Conservation (phyloP, 306 rosid species). For the Fragaria vesca region DNA sequence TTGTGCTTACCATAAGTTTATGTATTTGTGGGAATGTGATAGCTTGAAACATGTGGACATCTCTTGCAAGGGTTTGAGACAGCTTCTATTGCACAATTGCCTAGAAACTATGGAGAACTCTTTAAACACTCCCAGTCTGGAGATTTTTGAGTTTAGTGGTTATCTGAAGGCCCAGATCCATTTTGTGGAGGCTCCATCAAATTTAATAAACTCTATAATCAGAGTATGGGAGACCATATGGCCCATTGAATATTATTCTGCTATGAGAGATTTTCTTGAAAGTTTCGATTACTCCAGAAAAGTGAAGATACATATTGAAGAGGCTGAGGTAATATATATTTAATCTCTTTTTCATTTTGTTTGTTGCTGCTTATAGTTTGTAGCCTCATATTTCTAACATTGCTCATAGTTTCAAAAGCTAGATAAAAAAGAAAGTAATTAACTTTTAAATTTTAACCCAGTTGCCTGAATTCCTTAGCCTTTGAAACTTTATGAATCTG, state of each 20-base stretch:
- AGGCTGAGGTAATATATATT: background rate
- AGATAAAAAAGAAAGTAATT: too few species aligned
- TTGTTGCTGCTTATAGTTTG: background rate
- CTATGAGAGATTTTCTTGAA: background rate
- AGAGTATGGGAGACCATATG: background rate
- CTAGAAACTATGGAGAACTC: background rate
- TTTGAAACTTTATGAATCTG: too few species aligned
- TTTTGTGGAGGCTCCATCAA: background rate
- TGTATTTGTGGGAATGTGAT: background rate
- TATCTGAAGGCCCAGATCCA: background rate
- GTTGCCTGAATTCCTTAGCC: too few species aligned
- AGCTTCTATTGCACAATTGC: background rate
- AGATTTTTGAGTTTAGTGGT: background rate
- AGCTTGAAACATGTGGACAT: background rate
- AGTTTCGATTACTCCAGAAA: background rate
- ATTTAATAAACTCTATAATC: background rate
- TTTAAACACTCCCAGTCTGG: background rate
- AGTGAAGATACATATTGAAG: background rate
- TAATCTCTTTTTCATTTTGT: background rate
- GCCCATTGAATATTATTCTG: background rate
- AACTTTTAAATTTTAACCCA: too few species aligned
- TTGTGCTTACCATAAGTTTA: background rate
- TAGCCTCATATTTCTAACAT: background rate
- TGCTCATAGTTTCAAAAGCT: background rate
- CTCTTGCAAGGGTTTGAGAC: background rate